Conservation (phyloP, 495 filamentous ascomycete genomes). For the Penicillium malachiteum region DNA sequence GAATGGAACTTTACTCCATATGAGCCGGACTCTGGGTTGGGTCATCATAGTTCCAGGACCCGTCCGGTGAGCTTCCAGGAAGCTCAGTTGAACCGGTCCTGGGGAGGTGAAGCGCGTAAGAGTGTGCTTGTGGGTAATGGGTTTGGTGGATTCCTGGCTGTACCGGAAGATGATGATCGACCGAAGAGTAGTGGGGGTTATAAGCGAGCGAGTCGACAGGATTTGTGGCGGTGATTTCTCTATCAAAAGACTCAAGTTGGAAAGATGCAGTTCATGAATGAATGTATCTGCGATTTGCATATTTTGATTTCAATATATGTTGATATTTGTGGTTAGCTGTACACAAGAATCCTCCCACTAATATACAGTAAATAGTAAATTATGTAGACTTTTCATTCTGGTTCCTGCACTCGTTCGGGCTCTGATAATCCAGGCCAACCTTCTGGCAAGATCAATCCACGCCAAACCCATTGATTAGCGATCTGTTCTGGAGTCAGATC, state of each 20-base stretch:
- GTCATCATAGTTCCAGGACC: slow-evolving; percentile 38
- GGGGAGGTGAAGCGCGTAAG: slow-evolving; percentile 61
- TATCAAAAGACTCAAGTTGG: not conserved
- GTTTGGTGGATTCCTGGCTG: slow-evolving; percentile 76
- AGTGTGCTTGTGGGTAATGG: slow-evolving; percentile 71
- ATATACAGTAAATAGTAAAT: too few relatives aligned
- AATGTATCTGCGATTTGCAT: slow-evolving; percentile 1
- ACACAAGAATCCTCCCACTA: too few relatives aligned
- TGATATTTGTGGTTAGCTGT: not conserved
- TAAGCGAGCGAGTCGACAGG: slow-evolving; percentile 37
- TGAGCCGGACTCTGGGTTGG: slow-evolving; percentile 41
- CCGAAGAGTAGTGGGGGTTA: slow-evolving; percentile 39
- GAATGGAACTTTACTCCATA: slow-evolving; percentile 79
- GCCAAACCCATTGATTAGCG: slow-evolving; percentile 25
- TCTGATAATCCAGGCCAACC: slow-evolving; percentile 14
- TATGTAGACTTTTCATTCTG: not conserved
- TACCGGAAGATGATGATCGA: slow-evolving; percentile 55
- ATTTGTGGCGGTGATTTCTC: slow-evolving; percentile 41
- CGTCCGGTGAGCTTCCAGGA: slow-evolving; percentile 56
- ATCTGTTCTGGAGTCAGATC: slow-evolving; percentile 21
- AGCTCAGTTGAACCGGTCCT: slow-evolving; percentile 53
- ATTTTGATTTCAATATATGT: slow-evolving; percentile 1
- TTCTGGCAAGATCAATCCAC: slow-evolving; percentile 16
- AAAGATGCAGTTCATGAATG: not conserved
- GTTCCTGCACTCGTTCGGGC: not conserved